Base-by-base conservation (phyloP, 495 filamentous ascomycete genomes). In the Ramalina peruviana region DNA sequence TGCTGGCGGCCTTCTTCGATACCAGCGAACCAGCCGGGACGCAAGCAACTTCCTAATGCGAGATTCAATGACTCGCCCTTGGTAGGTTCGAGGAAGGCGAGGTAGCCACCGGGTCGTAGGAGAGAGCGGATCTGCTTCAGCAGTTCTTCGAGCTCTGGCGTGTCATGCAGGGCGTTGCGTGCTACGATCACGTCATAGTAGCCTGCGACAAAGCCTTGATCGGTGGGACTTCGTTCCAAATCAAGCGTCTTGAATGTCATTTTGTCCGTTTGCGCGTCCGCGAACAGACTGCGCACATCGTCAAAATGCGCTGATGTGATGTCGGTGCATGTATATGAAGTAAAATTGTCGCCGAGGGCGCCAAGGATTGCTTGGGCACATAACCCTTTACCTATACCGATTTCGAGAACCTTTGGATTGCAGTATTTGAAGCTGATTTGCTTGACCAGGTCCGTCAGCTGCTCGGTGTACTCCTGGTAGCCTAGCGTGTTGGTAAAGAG, bases 1-100 rank as follows among this genome's bases (percentile, higher is more conserved):
- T 23, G 25, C 25, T 19, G 41, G 5, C 72, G 57, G 1, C 63
- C 69, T 13, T 74, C 67, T 45, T 69, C 56, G 15, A 55, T 45
- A 6, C 73, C 72, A 10, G 65, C 43, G 72, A 73, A 78, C 74
- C 75, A 79, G 1, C 65, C 71, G 9, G 67, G 62, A 1, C 75
- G 55, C 2, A 54, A 52, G 13, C 64, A 64, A 3, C 75, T 58
- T 3, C 70, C 55, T 20, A 67, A 21, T 21, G 19, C 41, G 58
- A 21, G 67, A 52, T 1, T n/a, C 51, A 50, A 7, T 57, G 25
- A 59, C 12, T 66, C 25, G 11, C 26, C 15, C 36, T 66, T 53
- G 20, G 25, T 48, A 26, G 64, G 21, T 50, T 72, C 69, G 13
- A 54, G 52, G 45, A 70, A 40, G 26, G 72, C 46, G 10, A 73